Conservation (phyloP, 1,139 yeast genomes). For the Yamadazyma epiphylla region DNA sequence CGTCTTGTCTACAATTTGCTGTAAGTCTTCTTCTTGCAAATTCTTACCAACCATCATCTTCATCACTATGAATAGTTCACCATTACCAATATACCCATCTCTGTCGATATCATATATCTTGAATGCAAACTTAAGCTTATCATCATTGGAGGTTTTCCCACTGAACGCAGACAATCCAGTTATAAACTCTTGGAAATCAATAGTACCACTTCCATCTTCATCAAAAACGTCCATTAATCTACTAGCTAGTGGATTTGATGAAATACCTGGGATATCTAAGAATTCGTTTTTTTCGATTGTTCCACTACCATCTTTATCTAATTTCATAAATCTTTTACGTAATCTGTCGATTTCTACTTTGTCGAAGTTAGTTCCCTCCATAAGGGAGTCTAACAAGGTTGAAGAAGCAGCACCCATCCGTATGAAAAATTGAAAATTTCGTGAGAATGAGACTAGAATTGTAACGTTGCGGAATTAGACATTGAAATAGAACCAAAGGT, state of each 20-base stretch:
- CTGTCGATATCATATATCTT: conserved; percentile 93
- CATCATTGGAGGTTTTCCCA: conserved; percentile 80
- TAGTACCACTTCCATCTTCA: conserved; percentile 87
- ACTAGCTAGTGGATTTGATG: conserved; percentile 83
- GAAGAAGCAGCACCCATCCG: conserved; percentile 77
- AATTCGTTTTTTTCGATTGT: conserved; percentile 90
- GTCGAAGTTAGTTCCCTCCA: conserved; percentile 80
- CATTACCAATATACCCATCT: conserved; percentile 93
- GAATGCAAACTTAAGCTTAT: conserved; percentile 85
- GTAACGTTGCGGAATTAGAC: too few relatives aligned
- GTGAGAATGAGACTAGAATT: too few relatives aligned
- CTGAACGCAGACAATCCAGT: conserved; percentile 87
- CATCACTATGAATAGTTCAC: conserved; percentile 87
- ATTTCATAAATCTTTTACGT: conserved; percentile 89
- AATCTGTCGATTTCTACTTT: conserved; percentile 89
- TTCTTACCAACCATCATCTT: conserved; percentile 97
- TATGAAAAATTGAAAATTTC: too few relatives aligned
- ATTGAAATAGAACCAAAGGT: too few relatives aligned
- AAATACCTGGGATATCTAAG: conserved; percentile 87
- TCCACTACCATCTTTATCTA: conserved; percentile 91
- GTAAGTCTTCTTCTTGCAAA: conserved; percentile 80
- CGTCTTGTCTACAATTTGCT: conserved; percentile 93
- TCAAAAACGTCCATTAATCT: conserved; percentile 94
- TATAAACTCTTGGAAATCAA: conserved; percentile 94
- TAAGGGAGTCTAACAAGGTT: conserved; percentile 60